phyloP scores from a whole-genome alignment of 2,329 filamentous ascomycete genomes.

The Alternaria angustiovoidea region DNA sequence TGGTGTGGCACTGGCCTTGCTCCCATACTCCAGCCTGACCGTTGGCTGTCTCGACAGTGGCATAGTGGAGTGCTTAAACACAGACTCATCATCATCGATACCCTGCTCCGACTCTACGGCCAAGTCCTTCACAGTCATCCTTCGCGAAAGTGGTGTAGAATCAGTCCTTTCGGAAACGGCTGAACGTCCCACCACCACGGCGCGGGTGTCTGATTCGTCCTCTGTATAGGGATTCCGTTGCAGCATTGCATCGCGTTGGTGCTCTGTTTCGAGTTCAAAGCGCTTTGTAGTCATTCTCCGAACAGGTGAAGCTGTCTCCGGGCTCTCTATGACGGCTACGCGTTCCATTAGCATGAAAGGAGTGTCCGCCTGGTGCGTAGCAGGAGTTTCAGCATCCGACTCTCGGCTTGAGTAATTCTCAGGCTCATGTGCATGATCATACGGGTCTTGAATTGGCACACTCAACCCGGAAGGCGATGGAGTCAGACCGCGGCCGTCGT shows the following conservation, averaged over 20 bases:
- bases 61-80: not conserved
- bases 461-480: not conserved
- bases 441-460: not conserved
- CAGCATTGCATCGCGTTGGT: not conserved
- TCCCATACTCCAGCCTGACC: not conserved
- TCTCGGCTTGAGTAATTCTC: not conserved
- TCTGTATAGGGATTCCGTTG: not conserved
- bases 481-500: no score
- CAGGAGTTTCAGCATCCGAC: not conserved
- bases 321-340: not conserved
- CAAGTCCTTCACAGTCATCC: not conserved
- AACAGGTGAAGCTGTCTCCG: not conserved
- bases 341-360: not conserved
- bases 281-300: not conserved
- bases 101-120: not conserved
- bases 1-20: not conserved
- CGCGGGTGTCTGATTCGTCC: not conserved
- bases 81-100: not conserved
- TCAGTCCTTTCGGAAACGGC: not conserved
- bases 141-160: not conserved
- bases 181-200: not conserved
- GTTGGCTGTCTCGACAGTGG: not conserved
- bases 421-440: not conserved
- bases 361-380: not conserved
- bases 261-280: not conserved